These are phyloP conservation scores for Castanopsis chinensis DNA, from an alignment of 306 rosid genomes.

Conservation along the genomic window DNA sequence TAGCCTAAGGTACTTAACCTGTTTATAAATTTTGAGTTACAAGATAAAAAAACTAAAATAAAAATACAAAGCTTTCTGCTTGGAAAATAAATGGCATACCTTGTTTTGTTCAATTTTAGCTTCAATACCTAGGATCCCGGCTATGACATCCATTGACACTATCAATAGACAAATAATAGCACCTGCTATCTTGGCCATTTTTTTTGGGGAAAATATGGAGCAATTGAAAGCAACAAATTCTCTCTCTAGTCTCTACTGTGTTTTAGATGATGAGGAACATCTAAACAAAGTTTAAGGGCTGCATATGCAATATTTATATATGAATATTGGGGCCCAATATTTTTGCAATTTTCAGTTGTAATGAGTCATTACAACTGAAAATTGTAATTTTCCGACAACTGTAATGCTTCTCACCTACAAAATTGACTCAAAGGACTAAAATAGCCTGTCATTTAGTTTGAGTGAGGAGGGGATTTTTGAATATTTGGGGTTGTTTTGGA, in stretches of 20 bases:
- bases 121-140: slow-evolving; percentile 88
- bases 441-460: no score
- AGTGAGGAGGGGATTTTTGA: no score
- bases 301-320: no score
- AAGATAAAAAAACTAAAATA: no score
- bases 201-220: not conserved
- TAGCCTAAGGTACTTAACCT: slow-evolving; percentile 77
- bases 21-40: slow-evolving; percentile 5
- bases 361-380: no score
- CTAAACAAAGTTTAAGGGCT: not conserved
- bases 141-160: slow-evolving; percentile 66
- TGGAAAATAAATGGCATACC: slow-evolving; percentile 32
- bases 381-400: no score
- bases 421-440: no score
- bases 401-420: no score
- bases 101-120: slow-evolving; percentile 87
- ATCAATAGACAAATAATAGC: slow-evolving; percentile 64
- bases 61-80: not conserved
- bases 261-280: slow-evolving; percentile 15
- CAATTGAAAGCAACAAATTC: not conserved
- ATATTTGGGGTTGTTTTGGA: no score
- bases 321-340: no score
- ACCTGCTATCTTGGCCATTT: slow-evolving; percentile 64
- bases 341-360: no score
- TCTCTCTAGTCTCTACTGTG: not conserved